phyloP scores from a whole-genome alignment of 352 stramenopile species.

The Globisporangium middletonii region DNA sequence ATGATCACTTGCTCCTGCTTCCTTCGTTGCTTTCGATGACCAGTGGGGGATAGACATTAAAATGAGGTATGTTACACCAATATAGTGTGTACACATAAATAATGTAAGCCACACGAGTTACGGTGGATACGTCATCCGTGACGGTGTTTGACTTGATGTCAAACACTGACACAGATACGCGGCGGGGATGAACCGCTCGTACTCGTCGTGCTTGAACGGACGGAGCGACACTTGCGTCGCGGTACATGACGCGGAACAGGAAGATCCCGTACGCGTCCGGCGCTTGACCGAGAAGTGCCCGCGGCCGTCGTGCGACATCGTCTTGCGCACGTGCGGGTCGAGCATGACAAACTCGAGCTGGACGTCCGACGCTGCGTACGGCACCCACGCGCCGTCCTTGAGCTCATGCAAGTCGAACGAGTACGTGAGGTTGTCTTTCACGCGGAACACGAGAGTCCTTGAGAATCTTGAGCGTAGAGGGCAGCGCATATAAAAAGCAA shows the following conservation, averaged over 20 bases:
- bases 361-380: conserved; percentile 77
- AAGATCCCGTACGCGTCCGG: conserved; percentile 94
- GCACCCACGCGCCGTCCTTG: conserved; percentile 65
- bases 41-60: no score
- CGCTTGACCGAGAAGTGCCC: conserved; percentile 73
- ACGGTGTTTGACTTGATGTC: no score
- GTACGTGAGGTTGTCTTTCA: conserved; percentile 93
- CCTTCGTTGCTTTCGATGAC: no score
- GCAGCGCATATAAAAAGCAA: no score
- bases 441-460: conserved; percentile 79
- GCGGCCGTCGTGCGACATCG: conserved; percentile 58
- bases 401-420: conserved; percentile 88
- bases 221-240: conserved; percentile 87
- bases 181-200: conserved; percentile 91
- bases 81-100: no score
- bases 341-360: conserved; percentile 96
- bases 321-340: conserved; percentile 89
- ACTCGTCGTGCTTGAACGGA: conserved; percentile 95
- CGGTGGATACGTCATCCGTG: no score
- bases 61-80: no score
- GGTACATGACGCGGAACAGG: conserved; percentile 90
- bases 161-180: conserved; percentile 53
- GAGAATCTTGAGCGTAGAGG: no score
- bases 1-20: no score
- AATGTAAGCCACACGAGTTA: no score